Conservation (phyloP, 208 protist species). For the Acanthamoeba triangularis region DNA sequence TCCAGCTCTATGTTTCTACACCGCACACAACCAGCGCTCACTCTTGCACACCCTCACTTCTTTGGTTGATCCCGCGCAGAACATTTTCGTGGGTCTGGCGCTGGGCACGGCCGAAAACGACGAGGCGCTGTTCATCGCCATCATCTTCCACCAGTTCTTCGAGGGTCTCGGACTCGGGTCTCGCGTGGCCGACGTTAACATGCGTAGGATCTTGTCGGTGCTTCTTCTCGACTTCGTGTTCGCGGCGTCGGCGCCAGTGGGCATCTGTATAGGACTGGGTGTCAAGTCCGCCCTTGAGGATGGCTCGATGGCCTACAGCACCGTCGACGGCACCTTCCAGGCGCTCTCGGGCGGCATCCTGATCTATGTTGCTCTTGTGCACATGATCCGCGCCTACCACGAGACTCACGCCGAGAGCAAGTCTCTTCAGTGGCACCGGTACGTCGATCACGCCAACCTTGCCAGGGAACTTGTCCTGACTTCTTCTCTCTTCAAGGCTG, state of each 20-base stretch:
- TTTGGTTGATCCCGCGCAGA: not conserved
- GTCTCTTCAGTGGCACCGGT: not conserved
- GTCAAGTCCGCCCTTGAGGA: slow-evolving; percentile 11
- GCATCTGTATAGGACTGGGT: slow-evolving; percentile 20
- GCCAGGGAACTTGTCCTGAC: not conserved
- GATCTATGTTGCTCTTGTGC: not conserved
- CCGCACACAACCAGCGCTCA: not conserved
- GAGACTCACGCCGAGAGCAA: not conserved
- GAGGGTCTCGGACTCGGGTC: slow-evolving; percentile 48
- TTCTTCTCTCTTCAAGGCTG: not conserved
- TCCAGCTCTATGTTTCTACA: not conserved
- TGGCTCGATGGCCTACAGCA: slow-evolving; percentile 13
- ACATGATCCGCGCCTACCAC: slow-evolving; percentile 36
- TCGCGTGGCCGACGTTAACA: not conserved
- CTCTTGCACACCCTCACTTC: too few relatives aligned
- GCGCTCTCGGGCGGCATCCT: slow-evolving; percentile 51
- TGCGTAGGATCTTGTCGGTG: not conserved
- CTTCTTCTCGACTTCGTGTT: slow-evolving; percentile 22
- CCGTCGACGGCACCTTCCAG: slow-evolving; percentile 53
- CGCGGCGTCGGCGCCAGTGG: slow-evolving; percentile 29
- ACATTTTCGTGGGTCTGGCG: slow-evolving; percentile 56
- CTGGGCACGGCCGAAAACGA: slow-evolving; percentile 55
- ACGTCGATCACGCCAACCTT: not conserved
- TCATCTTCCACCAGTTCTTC: slow-evolving; percentile 75
- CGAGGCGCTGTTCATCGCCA: slow-evolving; percentile 60